These are phyloP conservation scores for Baudoinia panamericana DNA, from an alignment of 495 filamentous ascomycete genomes.

Conservation along the genomic window DNA sequence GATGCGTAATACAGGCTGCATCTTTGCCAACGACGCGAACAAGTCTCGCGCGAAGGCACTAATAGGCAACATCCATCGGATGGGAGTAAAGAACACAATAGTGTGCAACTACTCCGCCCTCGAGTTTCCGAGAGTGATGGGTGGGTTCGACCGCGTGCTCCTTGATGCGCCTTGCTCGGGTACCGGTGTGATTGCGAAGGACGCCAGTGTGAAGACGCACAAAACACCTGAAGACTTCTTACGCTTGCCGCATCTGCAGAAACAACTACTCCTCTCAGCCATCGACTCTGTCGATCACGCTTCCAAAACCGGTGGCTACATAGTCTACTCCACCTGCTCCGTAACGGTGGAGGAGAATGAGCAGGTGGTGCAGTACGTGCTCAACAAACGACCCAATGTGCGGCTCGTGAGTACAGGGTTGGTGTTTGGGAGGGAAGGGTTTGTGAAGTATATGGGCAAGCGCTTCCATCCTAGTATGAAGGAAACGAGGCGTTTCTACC, in stretches of 20 bases:
- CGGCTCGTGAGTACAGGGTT: conserved; percentile 60
- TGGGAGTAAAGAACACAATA: conserved; percentile 84
- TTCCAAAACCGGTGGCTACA: conserved; percentile 77
- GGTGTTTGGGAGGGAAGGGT: conserved; percentile 51
- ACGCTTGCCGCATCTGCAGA: conserved; percentile 79
- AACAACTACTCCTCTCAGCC: conserved; percentile 80
- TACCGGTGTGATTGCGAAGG: conserved; percentile 88
- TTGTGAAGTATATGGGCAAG: conserved; percentile 40
- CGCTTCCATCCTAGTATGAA: conserved; percentile 75
- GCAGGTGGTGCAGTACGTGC: conserved; percentile 80
- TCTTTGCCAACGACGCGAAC: conserved; percentile 94
- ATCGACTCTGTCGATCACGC: conserved; percentile 87
- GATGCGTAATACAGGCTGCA: conserved; percentile 95
- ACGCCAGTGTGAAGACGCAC: conserved; percentile 90
- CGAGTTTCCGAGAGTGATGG: conserved; percentile 85
- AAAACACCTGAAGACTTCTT: conserved; percentile 92
- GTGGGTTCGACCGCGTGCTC: conserved; percentile 78
- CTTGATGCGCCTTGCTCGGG: conserved; percentile 74
- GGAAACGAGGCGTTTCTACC: conserved; percentile 79
- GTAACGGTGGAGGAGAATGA: conserved; percentile 93
- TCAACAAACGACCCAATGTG: conserved; percentile 82
- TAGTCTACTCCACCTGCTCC: conserved; percentile 88
- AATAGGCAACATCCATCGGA: conserved; percentile 93
- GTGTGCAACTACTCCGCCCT: conserved; percentile 89
- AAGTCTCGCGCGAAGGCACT: conserved; percentile 88